These are phyloP conservation scores for Achaetomiella virescens DNA, from an alignment of 495 filamentous ascomycete genomes.

Conservation along the genomic window DNA sequence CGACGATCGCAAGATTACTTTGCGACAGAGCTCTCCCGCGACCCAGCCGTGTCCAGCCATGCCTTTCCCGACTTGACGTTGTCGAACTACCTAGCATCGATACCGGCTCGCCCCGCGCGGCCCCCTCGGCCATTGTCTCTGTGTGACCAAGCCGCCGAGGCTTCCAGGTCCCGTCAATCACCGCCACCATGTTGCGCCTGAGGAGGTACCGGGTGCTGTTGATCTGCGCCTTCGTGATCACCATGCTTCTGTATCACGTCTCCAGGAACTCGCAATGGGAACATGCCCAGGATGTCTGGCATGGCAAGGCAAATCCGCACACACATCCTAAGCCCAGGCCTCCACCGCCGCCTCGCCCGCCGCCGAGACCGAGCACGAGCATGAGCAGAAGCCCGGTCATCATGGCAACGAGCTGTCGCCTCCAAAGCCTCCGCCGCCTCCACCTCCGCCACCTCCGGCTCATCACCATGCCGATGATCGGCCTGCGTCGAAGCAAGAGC, in stretches of 20 bases:
- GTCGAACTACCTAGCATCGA: not conserved
- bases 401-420: not conserved
- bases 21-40: not conserved
- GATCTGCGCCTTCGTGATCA: conserved; percentile 58
- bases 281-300: conserved; percentile 26
- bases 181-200: conserved; percentile 59
- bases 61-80: not conserved
- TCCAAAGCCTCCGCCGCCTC: not conserved
- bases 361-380: conserved; percentile 5
- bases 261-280: conserved; percentile 45
- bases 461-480: conserved; percentile 15
- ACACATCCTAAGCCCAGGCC: conserved; percentile 1
- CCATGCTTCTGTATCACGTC: conserved; percentile 63
- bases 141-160: not conserved
- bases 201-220: conserved; percentile 72
- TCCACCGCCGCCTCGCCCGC: not conserved
- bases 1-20: too few species aligned
- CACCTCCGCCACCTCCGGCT: not conserved
- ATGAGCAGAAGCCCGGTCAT: not conserved
- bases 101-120: not conserved
- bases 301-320: not conserved
- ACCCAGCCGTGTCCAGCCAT: not conserved
- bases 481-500: conserved; percentile 6
- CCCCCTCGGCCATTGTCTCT: not conserved
- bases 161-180: not conserved